Base-by-base conservation (phyloP, 805 yeast genomes). In the Jamesozyma jinghongensis region DNA sequence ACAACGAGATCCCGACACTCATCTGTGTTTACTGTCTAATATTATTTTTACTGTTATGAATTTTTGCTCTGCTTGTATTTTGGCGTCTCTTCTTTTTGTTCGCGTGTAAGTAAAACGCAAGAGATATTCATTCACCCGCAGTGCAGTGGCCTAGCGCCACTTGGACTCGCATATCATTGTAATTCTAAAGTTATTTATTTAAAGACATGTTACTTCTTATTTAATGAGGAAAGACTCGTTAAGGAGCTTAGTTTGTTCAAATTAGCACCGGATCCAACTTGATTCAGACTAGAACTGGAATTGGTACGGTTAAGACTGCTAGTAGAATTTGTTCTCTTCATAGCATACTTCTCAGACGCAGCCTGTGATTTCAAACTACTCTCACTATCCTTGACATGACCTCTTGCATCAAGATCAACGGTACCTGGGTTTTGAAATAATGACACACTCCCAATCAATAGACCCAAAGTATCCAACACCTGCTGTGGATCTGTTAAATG, bases 401-500 rank as follows among this genome's bases (percentile, higher is more conserved):
- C 92, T 52, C 92, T 68, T 51, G 81, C 84, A 56, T 83, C 90
- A 52, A 83, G 66, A 28, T 77, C 79, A 27, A 83, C 81, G 3
- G 82, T 73, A 28, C 90, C 90, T 3, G 82, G 81, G 48, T 82
- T 80, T 56, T 82, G 88, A 60, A 82, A 82, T 35, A 83, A 51
- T 3, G 88, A 80, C 11, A 81, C 87, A 42, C 75, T 75, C n/a
- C 94, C 94, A 8, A 84, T 73, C 40, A 85, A 66, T 39, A 84
- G 67, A 2, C 94, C 94, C 50, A 88, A 64, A 1, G 94, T 83
- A 42, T 86, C 94, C 42, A 88, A 61, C 2, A 88, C 95, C 54
- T 84, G 90, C 27, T 71, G 66, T 4, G 96, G 95, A 56, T 86
- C 92, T 33, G 79, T 72, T 54, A 88, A 68, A 59, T 88, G 95